phyloP scores from a whole-genome alignment of 345 rosid species.

The Salix arbutifolia region DNA sequence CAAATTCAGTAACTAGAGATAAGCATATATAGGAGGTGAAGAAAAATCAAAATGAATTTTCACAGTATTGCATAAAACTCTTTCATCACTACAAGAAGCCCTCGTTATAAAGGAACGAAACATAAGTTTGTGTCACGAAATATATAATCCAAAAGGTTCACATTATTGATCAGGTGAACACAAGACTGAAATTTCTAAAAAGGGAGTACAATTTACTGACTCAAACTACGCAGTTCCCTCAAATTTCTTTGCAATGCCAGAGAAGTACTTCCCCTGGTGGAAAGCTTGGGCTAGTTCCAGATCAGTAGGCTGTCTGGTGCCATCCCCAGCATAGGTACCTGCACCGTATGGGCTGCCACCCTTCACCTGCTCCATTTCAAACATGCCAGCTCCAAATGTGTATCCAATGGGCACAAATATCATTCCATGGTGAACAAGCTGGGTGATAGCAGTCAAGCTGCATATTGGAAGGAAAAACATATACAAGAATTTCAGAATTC shows the following conservation, averaged over 20 bases:
- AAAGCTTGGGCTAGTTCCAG: conserved; percentile 83
- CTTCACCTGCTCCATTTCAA: conserved; percentile 86
- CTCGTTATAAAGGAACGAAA: conserved; percentile 4
- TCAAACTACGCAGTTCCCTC: conserved; percentile 49
- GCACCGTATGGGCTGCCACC: conserved; percentile 97
- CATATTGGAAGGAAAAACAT: not conserved
- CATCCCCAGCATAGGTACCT: conserved; percentile 89
- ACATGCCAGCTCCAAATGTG: conserved; percentile 99
- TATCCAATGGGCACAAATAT: conserved; percentile 88
- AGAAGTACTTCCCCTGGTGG: conserved; percentile 94
- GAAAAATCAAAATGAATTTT: not conserved
- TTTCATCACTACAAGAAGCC: not conserved
- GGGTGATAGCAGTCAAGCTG: conserved; percentile 94
- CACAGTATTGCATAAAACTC: not conserved
- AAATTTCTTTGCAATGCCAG: conserved; percentile 82
- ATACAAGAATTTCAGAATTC: not conserved
- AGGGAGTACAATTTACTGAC: not conserved
- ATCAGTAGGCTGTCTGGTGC: conserved; percentile 79
- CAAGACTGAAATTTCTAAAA: not conserved
- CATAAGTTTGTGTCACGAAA: not conserved
- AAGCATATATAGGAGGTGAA: not conserved
- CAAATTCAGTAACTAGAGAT: not conserved
- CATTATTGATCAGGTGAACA: not conserved
- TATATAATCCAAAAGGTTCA: not conserved
- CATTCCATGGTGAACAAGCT: conserved; percentile 96